Conservation (phyloP, 805 yeast species). For the Yarrowia deformans region DNA sequence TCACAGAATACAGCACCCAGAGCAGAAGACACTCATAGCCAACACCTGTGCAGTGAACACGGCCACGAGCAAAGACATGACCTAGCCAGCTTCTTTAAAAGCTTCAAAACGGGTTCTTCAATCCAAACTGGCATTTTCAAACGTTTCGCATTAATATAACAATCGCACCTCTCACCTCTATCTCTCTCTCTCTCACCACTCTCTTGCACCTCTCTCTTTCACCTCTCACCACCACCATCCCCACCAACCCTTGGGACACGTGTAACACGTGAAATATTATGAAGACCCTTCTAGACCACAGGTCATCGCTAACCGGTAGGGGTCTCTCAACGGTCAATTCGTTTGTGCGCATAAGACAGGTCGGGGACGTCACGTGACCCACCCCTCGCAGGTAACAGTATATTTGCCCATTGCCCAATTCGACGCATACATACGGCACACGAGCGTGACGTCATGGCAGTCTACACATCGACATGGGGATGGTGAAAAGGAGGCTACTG, state of each 20-base stretch:
- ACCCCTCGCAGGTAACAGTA: neutral
- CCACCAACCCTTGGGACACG: neutral
- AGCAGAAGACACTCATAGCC: no score
- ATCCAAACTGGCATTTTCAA: no score
- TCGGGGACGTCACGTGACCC: constrained; percentile 18
- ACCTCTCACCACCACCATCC: neutral
- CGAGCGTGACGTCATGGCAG: constrained; percentile 31
- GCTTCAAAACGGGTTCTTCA: no score
- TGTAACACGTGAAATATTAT: neutral
- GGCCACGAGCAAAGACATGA: no score
- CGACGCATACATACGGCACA: constrained; percentile 21
- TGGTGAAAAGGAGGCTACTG: neutral
- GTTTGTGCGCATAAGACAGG: no score
- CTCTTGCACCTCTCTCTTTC: neutral
- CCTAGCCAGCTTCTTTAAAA: no score
- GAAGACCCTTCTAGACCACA: neutral
- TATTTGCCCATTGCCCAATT: constrained; percentile 13
- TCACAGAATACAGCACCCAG: no score
- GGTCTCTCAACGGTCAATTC: no score
- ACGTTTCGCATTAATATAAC: no score
- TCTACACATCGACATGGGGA: neutral
- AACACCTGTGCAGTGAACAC: no score
- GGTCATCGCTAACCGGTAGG: no score
- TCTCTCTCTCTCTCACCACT: neutral
- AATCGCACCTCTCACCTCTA: neutral